Conservation (phyloP, 2,329 filamentous ascomycete species). For the Fusarium sp. region DNA sequence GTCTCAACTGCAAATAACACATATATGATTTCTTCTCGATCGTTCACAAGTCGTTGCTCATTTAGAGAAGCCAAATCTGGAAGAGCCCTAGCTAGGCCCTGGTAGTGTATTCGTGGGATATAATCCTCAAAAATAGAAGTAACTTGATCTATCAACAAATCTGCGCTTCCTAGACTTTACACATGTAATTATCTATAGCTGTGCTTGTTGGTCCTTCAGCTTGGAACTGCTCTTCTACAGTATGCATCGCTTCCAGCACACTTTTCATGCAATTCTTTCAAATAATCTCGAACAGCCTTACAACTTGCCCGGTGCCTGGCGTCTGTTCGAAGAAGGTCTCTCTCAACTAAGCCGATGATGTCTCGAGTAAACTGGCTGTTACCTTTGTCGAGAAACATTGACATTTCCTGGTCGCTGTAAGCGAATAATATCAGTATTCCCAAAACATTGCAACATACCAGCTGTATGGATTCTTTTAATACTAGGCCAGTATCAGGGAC, state of each 20-base stretch:
- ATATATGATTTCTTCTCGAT: no score
- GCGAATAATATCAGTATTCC: accelerated
- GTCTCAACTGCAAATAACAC: no score
- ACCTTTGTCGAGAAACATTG: background rate
- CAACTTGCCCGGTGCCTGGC: background rate
- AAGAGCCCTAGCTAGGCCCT: no score
- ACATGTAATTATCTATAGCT: no score
- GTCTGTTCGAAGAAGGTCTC: background rate
- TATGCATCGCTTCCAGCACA: background rate
- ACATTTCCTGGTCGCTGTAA: background rate
- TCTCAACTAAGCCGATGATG: background rate
- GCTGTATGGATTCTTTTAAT: background rate
- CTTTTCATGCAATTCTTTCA: background rate
- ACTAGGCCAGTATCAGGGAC: background rate
- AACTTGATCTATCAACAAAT: background rate
- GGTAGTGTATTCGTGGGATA: no score
- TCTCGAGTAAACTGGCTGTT: background rate
- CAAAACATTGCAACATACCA: background rate
- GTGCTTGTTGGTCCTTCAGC: background rate
- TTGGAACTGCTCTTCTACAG: background rate
- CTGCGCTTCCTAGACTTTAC: background rate
- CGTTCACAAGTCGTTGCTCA: no score
- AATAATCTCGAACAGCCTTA: background rate
- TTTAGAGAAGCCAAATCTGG: no score
- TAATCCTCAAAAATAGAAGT: no score